Conservation (phyloP, 176 grass and related monocot genomes). For the Juncus inflexus region DNA sequence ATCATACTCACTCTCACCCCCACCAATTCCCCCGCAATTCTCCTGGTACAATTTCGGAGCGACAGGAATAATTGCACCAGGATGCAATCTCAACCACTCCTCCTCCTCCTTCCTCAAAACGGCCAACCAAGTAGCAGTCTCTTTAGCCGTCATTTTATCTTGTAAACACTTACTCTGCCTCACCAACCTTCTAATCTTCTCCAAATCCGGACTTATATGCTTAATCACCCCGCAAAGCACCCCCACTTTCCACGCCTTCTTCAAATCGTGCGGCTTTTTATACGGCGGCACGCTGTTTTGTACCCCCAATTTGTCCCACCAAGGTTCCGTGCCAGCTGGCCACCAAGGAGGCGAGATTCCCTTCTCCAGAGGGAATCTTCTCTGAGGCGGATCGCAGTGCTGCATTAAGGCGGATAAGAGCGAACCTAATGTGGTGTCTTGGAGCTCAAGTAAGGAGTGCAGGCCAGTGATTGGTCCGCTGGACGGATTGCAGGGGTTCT, state of each 20-base stretch:
- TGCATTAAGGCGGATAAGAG: constrained; percentile 86
- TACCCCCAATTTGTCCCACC: constrained; percentile 56
- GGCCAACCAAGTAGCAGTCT: constrained; percentile 71
- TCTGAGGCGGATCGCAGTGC: constrained; percentile 82
- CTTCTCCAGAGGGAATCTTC: constrained; percentile 79
- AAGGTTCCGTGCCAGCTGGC: constrained; percentile 51
- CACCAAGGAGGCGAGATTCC: constrained; percentile 75
- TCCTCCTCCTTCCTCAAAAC: constrained; percentile 82
- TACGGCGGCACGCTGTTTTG: constrained; percentile 55
- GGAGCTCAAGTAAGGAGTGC: constrained; percentile 70
- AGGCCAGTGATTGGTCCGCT: background rate
- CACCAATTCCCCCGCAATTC: constrained; percentile 34
- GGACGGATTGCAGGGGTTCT: background rate
- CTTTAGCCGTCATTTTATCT: constrained; percentile 93
- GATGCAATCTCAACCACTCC: constrained; percentile 45
- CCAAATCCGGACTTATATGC: constrained; percentile 84
- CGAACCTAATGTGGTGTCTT: constrained; percentile 89
- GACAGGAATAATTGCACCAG: constrained; percentile 15
- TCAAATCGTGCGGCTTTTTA: constrained; percentile 96
- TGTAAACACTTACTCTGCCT: constrained; percentile 88
- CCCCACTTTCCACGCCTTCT: constrained; percentile 94
- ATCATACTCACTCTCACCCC: constrained; percentile 53
- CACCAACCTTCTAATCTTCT: constrained; percentile 71
- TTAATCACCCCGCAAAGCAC: constrained; percentile 86
- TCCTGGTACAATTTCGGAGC: constrained; percentile 13